Evolutionary conservation across 345 rosid species (phyloP).

Genomic region (Crucihimalaya himalaica): DNA sequence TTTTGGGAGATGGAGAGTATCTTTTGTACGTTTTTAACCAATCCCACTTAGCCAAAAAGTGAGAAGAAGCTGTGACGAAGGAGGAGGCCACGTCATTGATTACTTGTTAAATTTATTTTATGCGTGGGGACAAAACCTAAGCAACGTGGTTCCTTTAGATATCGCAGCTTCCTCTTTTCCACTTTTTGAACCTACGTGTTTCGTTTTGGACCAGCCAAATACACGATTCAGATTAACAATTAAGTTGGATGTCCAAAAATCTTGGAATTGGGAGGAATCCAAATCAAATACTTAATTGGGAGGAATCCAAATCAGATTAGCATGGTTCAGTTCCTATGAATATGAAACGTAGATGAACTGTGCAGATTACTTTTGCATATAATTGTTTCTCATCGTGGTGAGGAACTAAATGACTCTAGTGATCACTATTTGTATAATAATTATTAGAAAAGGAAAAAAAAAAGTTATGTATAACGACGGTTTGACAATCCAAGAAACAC

Average conservation of each 20-base stretch:
- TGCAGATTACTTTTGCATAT: not conserved
- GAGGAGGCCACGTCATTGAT: conserved; percentile 18
- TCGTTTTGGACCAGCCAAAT: conserved; percentile 29
- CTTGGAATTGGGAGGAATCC: conserved; percentile 11
- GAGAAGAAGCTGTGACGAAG: conserved; percentile 27
- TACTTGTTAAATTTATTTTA: conserved; percentile 8
- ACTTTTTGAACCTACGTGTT: conserved; percentile 33
- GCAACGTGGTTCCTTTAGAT: conserved; percentile 36
- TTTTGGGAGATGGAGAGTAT: conserved; percentile 2
- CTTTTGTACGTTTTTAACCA: conserved; percentile 17
- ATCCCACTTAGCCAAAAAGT: conserved; percentile 26
- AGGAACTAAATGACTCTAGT: not conserved
- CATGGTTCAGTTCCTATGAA: not conserved
- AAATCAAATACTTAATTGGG: not conserved
- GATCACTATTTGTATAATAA: not conserved
- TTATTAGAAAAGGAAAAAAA: not conserved
- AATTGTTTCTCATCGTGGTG: not conserved
- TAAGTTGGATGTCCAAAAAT: not conserved
- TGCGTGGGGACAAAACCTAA: conserved; percentile 22
- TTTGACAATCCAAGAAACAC: not conserved
- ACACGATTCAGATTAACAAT: not conserved
- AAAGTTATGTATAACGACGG: not conserved
- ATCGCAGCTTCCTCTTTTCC: conserved; percentile 25
- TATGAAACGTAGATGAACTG: not conserved
- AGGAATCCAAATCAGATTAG: not conserved